Conservation (phyloP, 2,329 filamentous ascomycete species). For the Penicillium sp. region DNA sequence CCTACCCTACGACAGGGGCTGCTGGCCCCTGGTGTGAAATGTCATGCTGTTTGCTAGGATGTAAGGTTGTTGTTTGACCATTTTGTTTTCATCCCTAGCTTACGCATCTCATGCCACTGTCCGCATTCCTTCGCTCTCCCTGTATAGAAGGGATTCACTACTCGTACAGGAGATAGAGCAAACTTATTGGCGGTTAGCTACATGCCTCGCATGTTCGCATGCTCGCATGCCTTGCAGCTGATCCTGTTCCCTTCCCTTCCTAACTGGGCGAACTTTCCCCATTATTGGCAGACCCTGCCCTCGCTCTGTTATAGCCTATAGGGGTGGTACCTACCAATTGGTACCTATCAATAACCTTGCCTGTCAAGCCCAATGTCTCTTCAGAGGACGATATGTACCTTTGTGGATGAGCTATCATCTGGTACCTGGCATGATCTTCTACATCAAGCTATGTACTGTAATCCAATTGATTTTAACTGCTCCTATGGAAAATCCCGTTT, state of each 20-base stretch:
- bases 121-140: conserved; percentile 11
- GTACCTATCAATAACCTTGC: not conserved
- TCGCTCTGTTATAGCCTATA: not conserved
- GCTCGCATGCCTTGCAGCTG: conserved; percentile 5
- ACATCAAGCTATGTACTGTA: not conserved
- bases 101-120: conserved; percentile 5
- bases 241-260: conserved; percentile 3
- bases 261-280: not conserved
- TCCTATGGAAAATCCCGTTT: not conserved
- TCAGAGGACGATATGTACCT: not conserved
- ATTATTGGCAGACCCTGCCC: not conserved
- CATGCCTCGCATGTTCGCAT: not conserved
- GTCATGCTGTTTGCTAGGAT: not conserved
- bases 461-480: too few species aligned
- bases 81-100: conserved; percentile 20
- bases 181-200: conserved; percentile 9
- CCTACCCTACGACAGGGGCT: not conserved
- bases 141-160: conserved; percentile 5
- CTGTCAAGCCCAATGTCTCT: not conserved
- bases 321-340: not conserved
- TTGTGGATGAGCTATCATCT: not conserved
- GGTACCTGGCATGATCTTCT: not conserved
- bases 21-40: not conserved
- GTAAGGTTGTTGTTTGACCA: conserved; percentile 5
- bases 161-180: not conserved